Percentiles rank a stretch among this genome's conserved stretches.
phyloP scores from a whole-genome alignment of 2,329 filamentous ascomycete genomes.

The Stagonosporopsis tanaceti region DNA sequence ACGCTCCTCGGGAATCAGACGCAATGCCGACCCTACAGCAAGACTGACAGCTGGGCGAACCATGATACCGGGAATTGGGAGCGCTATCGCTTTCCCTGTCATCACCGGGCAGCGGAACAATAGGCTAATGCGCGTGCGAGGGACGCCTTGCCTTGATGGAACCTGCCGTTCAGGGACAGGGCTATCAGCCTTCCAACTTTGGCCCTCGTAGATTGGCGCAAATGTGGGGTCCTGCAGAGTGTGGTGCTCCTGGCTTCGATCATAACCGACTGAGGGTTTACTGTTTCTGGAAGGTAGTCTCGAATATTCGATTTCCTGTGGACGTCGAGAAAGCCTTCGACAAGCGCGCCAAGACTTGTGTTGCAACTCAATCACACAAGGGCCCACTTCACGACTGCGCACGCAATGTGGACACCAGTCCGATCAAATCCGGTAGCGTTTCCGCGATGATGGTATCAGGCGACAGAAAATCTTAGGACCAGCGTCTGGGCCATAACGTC shows the following conservation, averaged over 20 bases:
- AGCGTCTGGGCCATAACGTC: constrained; percentile 13
- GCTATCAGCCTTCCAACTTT: background rate
- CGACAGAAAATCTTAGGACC: constrained; percentile 13
- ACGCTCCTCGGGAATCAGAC: constrained; percentile 1
- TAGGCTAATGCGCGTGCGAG: constrained; percentile 21
- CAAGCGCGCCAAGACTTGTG: constrained; percentile 13
- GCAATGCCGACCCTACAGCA: constrained; percentile 12
- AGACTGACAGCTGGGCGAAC: constrained; percentile 16
- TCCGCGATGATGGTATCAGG: constrained; percentile 10
- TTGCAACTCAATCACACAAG: constrained; percentile 4
- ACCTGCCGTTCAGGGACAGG: constrained; percentile 23
- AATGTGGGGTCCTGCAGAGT: constrained; percentile 11
- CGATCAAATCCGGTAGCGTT: constrained; percentile 7
- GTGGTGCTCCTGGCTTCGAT: constrained; percentile 7
- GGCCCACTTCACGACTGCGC: constrained; percentile 12
- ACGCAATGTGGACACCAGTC: constrained; percentile 6
- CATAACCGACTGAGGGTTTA: constrained; percentile 9
- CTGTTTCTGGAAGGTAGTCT: constrained; percentile 14
- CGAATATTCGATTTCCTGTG: background rate
- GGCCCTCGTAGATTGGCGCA: constrained; percentile 11
- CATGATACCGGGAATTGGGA: constrained; percentile 18
- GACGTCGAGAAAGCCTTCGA: constrained; percentile 8
- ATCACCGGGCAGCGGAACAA: constrained; percentile 20
- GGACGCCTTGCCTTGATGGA: constrained; percentile 21
- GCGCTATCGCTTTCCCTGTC: constrained; percentile 13